A percentile compares a stretch with the other conserved stretches of the same genome.
Conservation (phyloP, 495 filamentous ascomycete genomes). For the Penicillium alfredii region DNA sequence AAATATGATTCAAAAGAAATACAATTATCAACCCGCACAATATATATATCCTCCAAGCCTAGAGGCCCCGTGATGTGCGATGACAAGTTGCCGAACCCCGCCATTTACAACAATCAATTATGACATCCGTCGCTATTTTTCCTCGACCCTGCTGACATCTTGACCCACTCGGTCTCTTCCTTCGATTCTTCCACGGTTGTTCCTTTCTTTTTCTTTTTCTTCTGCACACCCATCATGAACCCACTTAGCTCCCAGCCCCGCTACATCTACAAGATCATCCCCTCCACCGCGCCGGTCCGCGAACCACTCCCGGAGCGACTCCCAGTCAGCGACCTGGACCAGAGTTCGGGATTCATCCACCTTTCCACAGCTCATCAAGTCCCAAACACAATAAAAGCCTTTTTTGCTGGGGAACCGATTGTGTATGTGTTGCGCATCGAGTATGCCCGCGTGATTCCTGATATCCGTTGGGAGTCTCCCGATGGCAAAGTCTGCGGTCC, state of each 20-base stretch:
- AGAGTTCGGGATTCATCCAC: conserved; percentile 37
- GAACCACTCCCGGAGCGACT: conserved; percentile 39
- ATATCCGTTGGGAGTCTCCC: conserved; percentile 40
- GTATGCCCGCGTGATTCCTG: conserved; percentile 52
- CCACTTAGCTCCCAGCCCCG: conserved; percentile 20
- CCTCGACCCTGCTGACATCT: neutral
- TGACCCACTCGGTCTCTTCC: neutral
- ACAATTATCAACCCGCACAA: no score
- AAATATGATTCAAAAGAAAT: no score
- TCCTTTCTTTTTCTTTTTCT: no score
- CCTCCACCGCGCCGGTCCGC: conserved; percentile 34
- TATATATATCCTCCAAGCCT: no score
- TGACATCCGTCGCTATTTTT: neutral
- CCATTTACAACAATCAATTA: conserved; percentile 2
- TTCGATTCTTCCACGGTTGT: neutral
- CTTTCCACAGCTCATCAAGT: conserved; percentile 39
- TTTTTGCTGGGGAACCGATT: conserved; percentile 70
- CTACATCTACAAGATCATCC: conserved; percentile 43
- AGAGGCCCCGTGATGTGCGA: no score
- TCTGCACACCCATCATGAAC: no score
- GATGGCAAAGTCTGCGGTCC: conserved; percentile 37
- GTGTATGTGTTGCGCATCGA: conserved; percentile 69
- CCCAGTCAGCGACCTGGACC: conserved; percentile 38
- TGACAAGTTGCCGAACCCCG: conserved; percentile 1
- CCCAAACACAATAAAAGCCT: conserved; percentile 47